Conservation (phyloP, 2,329 filamentous ascomycete species). For the Monosporascus sp. region DNA sequence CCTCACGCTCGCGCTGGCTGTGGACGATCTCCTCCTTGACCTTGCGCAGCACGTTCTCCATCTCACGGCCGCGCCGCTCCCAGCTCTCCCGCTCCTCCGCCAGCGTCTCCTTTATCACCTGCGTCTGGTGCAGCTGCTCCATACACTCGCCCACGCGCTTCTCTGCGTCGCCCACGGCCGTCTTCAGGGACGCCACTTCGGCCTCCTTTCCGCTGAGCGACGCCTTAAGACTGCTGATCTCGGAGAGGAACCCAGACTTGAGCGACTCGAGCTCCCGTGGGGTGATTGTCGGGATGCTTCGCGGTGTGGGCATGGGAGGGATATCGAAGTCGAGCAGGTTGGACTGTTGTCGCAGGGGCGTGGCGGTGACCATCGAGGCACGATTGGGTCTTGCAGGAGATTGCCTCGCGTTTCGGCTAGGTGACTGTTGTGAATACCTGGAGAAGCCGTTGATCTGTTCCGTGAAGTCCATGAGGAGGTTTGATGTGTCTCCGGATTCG, state of each 20-base stretch:
- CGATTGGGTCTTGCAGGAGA: constrained; percentile 39
- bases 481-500: constrained; percentile 60
- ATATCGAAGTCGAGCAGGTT: constrained; percentile 87
- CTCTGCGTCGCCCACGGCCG: constrained; percentile 84
- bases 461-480: constrained; percentile 81
- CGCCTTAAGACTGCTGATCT: constrained; percentile 91
- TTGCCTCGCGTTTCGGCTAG: constrained; percentile 30
- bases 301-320: constrained; percentile 85
- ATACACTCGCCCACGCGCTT: constrained; percentile 81
- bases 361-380: constrained; percentile 25
- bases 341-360: constrained; percentile 51
- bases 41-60: constrained; percentile 73
- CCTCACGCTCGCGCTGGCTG: constrained; percentile 74
- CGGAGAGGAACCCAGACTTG: constrained; percentile 84
- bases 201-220: constrained; percentile 90
- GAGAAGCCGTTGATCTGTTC: constrained; percentile 50
- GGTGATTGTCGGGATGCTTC: constrained; percentile 85
- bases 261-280: constrained; percentile 87
- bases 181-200: constrained; percentile 80
- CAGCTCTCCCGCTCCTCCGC: constrained; percentile 72
- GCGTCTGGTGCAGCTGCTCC: constrained; percentile 77
- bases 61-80: constrained; percentile 79
- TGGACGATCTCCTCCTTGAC: constrained; percentile 77
- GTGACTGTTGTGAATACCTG: constrained; percentile 21
- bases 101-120: constrained; percentile 62